Evolutionary conservation across 2,329 filamentous ascomycete genomes (phyloP).

Genomic region (Apiospora hydei): DNA sequence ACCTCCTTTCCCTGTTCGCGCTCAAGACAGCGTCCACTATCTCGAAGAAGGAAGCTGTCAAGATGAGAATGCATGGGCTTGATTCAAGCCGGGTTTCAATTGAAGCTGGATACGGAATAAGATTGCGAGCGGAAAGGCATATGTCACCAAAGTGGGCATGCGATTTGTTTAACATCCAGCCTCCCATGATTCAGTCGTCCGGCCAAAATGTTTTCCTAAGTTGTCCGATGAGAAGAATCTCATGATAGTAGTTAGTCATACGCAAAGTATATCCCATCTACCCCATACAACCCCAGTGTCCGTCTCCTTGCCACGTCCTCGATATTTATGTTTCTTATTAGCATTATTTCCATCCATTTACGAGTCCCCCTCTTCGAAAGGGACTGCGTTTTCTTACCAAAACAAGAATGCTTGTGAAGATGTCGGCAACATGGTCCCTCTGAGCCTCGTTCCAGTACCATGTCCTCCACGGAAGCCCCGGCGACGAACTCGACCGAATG

Average conservation of each 20-base stretch:
- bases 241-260: background rate
- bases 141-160: background rate
- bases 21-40: background rate
- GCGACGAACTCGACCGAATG: slow-evolving; percentile 5
- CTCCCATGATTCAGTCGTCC: background rate
- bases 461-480: background rate
- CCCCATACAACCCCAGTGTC: background rate
- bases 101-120: background rate
- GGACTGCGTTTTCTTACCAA: background rate
- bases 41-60: background rate
- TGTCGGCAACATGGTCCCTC: background rate
- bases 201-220: background rate
- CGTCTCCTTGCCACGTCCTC: background rate
- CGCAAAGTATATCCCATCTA: background rate
- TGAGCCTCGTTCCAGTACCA: background rate
- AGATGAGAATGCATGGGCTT: background rate
- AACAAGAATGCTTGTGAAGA: background rate
- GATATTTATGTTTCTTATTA: background rate
- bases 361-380: background rate
- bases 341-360: background rate
- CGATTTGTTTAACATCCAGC: background rate
- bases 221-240: background rate
- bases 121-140: background rate
- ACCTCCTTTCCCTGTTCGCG: background rate
- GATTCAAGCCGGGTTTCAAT: background rate